phyloP scores from a whole-genome alignment of 2,329 filamentous ascomycete species.

The Elsinoe batatas region DNA sequence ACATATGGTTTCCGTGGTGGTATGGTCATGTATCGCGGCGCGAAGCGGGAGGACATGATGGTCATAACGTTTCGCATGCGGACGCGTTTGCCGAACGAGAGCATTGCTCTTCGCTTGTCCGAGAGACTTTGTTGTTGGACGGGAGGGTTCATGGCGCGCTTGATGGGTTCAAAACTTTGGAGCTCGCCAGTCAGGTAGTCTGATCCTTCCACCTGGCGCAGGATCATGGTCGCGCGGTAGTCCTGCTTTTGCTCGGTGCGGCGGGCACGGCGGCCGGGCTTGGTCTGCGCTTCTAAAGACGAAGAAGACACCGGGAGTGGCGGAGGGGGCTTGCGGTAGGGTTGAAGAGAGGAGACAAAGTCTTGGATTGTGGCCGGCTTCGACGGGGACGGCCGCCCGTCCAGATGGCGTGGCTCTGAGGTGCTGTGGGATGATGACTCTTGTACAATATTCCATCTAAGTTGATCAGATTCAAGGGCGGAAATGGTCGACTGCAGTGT shows the following conservation, averaged over 20 bases:
- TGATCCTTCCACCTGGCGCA: constrained; percentile 10
- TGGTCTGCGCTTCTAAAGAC: constrained; percentile 29
- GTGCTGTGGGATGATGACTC: constrained; percentile 26
- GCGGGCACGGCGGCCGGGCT: constrained; percentile 19
- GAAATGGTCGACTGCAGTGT: constrained; percentile 36
- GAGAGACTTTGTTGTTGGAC: background rate
- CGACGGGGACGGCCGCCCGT: constrained; percentile 21
- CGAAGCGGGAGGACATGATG: background rate
- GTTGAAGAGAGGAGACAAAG: constrained; percentile 45
- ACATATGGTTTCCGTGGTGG: background rate
- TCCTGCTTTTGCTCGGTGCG: background rate
- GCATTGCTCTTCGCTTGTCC: background rate
- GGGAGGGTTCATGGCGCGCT: constrained; percentile 15
- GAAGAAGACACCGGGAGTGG: constrained; percentile 47
- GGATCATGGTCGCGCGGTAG: constrained; percentile 7
- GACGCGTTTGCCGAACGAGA: constrained; percentile 1
- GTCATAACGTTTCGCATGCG: constrained; percentile 3
- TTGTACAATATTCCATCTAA: constrained; percentile 30
- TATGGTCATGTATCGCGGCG: background rate
- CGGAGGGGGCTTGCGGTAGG: constrained; percentile 76
- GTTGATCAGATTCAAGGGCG: constrained; percentile 28
- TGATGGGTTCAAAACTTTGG: constrained; percentile 12
- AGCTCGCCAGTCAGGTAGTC: constrained; percentile 14
- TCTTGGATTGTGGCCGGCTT: constrained; percentile 29
- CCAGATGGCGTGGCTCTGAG: constrained; percentile 26